Percentiles rank a stretch among this genome's conserved stretches.
Evolutionary conservation across 2,329 filamentous ascomycete genomes (phyloP).

Genomic region (Ophiostoma perfectum): DNA sequence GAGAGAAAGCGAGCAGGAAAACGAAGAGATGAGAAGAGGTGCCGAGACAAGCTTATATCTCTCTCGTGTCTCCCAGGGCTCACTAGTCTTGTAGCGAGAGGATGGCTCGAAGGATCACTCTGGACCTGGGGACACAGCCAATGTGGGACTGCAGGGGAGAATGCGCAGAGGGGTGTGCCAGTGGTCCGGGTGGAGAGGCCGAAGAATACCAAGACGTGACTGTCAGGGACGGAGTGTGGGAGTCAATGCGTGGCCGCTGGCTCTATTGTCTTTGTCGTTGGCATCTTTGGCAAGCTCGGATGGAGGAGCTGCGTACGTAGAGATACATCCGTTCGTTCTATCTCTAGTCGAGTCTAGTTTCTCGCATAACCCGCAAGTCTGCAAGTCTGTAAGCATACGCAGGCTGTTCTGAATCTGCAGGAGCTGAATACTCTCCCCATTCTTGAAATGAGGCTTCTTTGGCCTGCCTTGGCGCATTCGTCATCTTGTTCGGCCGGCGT

Average conservation of each 20-base stretch:
- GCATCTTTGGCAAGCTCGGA: neutral
- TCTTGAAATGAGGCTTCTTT: neutral
- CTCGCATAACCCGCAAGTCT: neutral
- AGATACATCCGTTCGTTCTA: neutral
- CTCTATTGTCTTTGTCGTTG: neutral
- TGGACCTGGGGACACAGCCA: neutral
- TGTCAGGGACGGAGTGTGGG: neutral
- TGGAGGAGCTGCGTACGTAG: slow-evolving; percentile 6
- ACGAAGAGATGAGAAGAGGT: slow-evolving; percentile 1
- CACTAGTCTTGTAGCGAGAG: neutral
- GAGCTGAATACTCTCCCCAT: neutral
- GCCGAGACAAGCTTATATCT: slow-evolving; percentile 9
- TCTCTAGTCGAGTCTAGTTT: neutral
- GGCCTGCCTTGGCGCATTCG: slow-evolving; percentile 11
- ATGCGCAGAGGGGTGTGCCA: neutral
- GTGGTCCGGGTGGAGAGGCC: slow-evolving; percentile 1
- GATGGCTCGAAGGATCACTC: neutral
- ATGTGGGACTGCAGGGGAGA: slow-evolving; percentile 9
- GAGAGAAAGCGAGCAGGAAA: neutral
- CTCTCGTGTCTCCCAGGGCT: no score
- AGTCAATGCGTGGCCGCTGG: slow-evolving; percentile 2
- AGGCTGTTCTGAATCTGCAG: neutral
- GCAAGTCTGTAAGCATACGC: neutral
- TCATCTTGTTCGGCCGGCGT: neutral
- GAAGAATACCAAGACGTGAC: slow-evolving; percentile 2